phyloP scores from a whole-genome alignment of 2,329 filamentous ascomycete genomes.

The Aspergillus jensenii region DNA sequence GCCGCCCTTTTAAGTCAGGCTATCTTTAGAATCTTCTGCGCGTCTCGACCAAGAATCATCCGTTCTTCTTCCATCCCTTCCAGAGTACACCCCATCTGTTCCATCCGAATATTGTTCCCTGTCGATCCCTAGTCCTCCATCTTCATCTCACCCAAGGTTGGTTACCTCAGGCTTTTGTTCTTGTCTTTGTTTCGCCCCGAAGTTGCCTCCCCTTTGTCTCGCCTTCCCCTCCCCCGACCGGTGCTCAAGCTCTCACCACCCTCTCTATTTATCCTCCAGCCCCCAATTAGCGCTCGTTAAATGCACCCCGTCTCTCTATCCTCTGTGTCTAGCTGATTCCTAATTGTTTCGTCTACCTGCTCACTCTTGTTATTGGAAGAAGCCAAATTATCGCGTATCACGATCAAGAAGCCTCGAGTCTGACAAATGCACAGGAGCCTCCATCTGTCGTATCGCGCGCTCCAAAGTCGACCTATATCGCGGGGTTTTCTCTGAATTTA shows the following conservation, averaged over 20 bases:
- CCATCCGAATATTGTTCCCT: constrained; percentile 12
- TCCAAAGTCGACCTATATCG: constrained; percentile 7
- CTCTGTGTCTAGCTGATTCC: neutral
- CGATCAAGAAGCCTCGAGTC: neutral
- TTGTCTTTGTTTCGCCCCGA: constrained; percentile 3
- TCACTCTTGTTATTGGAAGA: neutral
- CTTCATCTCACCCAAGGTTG: constrained; percentile 11
- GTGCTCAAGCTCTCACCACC: neutral
- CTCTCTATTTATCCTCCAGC: constrained; percentile 4
- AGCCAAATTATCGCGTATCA: neutral
- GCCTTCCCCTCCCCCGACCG: constrained; percentile 7
- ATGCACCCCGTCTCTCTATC: constrained; percentile 6
- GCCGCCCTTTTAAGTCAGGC: constrained; percentile 13
- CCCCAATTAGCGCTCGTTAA: constrained; percentile 11
- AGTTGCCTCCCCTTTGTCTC: constrained; percentile 2
- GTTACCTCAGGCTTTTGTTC: constrained; percentile 12
- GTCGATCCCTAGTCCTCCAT: constrained; percentile 12
- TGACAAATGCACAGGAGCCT: constrained; percentile 11
- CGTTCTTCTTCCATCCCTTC: constrained; percentile 18
- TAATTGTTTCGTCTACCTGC: neutral
- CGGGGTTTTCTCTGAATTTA: constrained; percentile 10
- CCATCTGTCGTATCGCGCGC: constrained; percentile 13
- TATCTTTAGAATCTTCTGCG: constrained; percentile 37
- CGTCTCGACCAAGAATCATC: constrained; percentile 20
- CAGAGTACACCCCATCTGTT: constrained; percentile 10